A percentile compares a stretch with the other conserved stretches of the same genome.
These are phyloP conservation scores for Serpula lacrymans DNA, from an alignment of 768 basidiomycete genomes.

Conservation along the genomic window DNA sequence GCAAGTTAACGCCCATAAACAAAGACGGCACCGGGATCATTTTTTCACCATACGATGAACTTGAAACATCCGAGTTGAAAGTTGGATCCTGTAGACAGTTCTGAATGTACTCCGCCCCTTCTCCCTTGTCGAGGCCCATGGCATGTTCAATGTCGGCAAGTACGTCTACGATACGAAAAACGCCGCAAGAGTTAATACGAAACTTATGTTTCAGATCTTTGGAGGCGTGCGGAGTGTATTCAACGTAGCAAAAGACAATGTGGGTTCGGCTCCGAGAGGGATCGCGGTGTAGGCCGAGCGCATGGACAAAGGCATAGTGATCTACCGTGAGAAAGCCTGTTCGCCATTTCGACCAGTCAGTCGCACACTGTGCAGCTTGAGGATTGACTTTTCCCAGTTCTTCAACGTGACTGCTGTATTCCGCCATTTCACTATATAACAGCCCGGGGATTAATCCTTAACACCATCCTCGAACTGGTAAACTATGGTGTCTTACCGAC, in stretches of 20 bases:
- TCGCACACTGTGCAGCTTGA: conserved; percentile 9
- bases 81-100: conserved; percentile 9
- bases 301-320: conserved; percentile 11
- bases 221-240: conserved; percentile 16
- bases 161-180: conserved; percentile 22
- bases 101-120: conserved; percentile 17
- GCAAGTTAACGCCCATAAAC: background rate
- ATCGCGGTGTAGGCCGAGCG: conserved; percentile 23
- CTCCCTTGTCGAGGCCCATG: conserved; percentile 14
- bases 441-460: background rate
- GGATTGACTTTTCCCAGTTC: conserved; percentile 9
- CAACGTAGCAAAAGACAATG: conserved; percentile 20
- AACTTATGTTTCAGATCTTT: conserved; percentile 19
- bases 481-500: background rate
- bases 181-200: conserved; percentile 13
- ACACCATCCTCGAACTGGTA: background rate
- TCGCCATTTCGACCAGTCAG: conserved; percentile 22
- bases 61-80: too few relatives aligned
- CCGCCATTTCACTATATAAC: conserved; percentile 9
- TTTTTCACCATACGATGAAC: background rate
- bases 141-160: conserved; percentile 16
- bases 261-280: conserved; percentile 22
- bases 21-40: background rate
- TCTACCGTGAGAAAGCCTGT: conserved; percentile 11
- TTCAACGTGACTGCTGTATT: conserved; percentile 6